Evolutionary conservation across 1,284 basidiomycete genomes (phyloP).

Genomic region (Tranzscheliella williamsii): DNA sequence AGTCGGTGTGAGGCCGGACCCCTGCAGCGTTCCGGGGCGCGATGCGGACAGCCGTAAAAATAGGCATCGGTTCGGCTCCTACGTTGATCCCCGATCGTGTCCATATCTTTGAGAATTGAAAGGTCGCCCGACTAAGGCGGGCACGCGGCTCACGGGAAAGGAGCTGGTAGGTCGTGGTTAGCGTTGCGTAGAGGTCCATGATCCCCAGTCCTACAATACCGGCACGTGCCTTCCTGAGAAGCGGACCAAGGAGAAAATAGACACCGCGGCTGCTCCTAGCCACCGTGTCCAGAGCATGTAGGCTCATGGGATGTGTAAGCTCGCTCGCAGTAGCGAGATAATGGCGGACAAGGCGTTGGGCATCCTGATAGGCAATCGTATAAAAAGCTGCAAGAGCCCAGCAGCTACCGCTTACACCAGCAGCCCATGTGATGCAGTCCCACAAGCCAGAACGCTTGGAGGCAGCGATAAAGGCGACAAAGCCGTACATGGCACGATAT

Average conservation of each 20-base stretch:
- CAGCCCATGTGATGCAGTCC: constrained; percentile 54
- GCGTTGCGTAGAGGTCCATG: constrained; percentile 58
- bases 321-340: constrained; percentile 48
- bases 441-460: constrained; percentile 51
- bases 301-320: constrained; percentile 52
- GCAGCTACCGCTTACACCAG: constrained; percentile 59
- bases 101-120: constrained; percentile 55
- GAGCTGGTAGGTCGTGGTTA: constrained; percentile 49
- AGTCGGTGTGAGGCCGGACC: constrained; percentile 27
- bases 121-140: constrained; percentile 46
- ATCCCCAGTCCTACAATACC: constrained; percentile 52
- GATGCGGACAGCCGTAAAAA: constrained; percentile 52
- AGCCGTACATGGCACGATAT: constrained; percentile 57
- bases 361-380: constrained; percentile 38
- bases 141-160: constrained; percentile 43
- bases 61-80: constrained; percentile 44
- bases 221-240: constrained; percentile 47
- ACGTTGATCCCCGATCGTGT: constrained; percentile 26
- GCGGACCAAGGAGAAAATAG: constrained; percentile 54
- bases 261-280: constrained; percentile 47
- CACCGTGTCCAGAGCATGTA: constrained; percentile 50
- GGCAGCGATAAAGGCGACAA: constrained; percentile 47
- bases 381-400: constrained; percentile 58
- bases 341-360: constrained; percentile 41
- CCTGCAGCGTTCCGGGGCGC: constrained; percentile 24